Evolutionary conservation across 805 yeast genomes (phyloP), one percentile per base, ranked within the genome.

Genomic region (Candida rishiriensis): DNA sequence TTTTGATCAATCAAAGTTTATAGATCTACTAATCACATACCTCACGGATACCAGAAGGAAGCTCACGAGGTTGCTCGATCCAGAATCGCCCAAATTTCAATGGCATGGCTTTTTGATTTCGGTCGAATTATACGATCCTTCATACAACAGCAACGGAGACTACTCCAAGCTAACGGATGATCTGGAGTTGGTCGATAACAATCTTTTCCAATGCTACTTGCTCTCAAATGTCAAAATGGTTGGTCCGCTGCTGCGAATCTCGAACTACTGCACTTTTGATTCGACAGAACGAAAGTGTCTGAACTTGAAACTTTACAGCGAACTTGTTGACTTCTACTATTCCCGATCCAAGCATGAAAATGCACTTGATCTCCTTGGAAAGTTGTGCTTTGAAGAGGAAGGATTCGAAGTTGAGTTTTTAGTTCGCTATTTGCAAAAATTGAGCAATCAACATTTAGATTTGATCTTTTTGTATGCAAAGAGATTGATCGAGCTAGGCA

Each of bases 201-300:
- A 88, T 1, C 69, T 93, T 15, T 88, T 91, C 55, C 70, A 78
- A 41, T 78, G 93, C 47, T 91, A 93, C 58, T 69, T 80, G 46
- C 59, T 79, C n/a, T 77, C 78, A 29, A 78, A 79, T 43, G 85
- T 87, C 0, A 75, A 83, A 49, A 70, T 91, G 59, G 75, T 91
- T 12, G 96, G 91, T 0, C 93, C 98, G 0, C 75, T 91, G 16
- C 70, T 91, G 5, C 71, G 98, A 39, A 73, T 88, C 2, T 76
- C 78, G 26, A 93, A 90, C 60, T 69, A 72, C 52, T 88, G 97
- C 66, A 82, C 83, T 53, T 73, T 83, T 4, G 67, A 70, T 1
- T 70, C 78, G 2, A 95, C 88, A 1, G 76, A 78, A 39, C 61
- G 65, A 10, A 72, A 76, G 40, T 71, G 88, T 28, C 60, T 72